A percentile compares a stretch with the other conserved stretches of the same genome.
Conservation (phyloP, 2,329 filamentous ascomycete genomes). For the Aspergillus pseudoterreus region DNA sequence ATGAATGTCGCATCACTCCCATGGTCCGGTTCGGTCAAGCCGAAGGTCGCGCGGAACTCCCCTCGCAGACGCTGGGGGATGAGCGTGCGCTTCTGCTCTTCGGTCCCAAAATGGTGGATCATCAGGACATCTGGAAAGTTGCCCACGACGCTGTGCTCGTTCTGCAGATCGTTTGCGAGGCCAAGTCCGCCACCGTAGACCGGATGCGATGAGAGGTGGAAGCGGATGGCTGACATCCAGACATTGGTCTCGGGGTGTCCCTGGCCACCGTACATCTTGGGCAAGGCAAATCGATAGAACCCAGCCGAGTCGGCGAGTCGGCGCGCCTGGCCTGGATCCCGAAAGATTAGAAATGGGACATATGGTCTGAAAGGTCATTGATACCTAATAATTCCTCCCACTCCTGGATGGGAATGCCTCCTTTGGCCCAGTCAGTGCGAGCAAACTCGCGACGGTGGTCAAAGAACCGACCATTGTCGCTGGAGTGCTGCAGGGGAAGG, state of each 20-base stretch:
- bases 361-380: background rate
- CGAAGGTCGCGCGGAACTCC: constrained; percentile 57
- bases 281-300: constrained; percentile 58
- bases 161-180: constrained; percentile 62
- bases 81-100: constrained; percentile 51
- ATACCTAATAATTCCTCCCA: constrained; percentile 51
- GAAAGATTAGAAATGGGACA: background rate
- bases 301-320: constrained; percentile 56
- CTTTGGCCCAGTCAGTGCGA: constrained; percentile 58
- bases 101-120: constrained; percentile 58
- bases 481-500: constrained; percentile 39
- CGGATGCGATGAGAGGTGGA: constrained; percentile 54
- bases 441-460: constrained; percentile 61
- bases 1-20: constrained; percentile 63
- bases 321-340: constrained; percentile 37
- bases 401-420: constrained; percentile 54
- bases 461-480: constrained; percentile 63
- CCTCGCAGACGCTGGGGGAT: constrained; percentile 53
- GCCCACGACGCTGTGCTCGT: constrained; percentile 59
- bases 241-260: constrained; percentile 48
- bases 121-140: constrained; percentile 62
- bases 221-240: constrained; percentile 61
- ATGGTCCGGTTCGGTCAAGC: constrained; percentile 59
- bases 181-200: constrained; percentile 46
- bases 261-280: constrained; percentile 52